Base-by-base conservation (phyloP, 495 filamentous ascomycete genomes). In the Hypoxylon cercidicola region DNA sequence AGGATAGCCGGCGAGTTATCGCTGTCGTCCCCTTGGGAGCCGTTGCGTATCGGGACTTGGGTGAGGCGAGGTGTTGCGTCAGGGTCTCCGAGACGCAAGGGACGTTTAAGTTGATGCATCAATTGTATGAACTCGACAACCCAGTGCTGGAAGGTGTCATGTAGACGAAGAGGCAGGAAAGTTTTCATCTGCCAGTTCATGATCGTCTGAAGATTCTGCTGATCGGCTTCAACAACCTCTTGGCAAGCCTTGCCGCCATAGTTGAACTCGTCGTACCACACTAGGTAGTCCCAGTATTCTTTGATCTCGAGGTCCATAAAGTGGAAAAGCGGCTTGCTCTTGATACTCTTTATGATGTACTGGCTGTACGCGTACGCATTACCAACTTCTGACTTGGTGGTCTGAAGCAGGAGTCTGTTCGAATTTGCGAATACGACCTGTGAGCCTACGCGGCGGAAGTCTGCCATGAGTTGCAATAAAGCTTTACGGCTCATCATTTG, bases 211-310 rank as follows among this genome's bases (percentile, higher is more conserved):
- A 99, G 83, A n/a, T 86, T 81, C 74, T 97, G 93, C 28, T 90
- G 85, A 48, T 97, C 94, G 18, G 72, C 74, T 71, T 96, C 95
- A 23, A 89, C 82, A 10, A 97, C 91, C 66, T 95, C 85, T 28
- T 87, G 84, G 70, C 90, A 95, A 2, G 92, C 96, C 71, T 95
- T 97, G 55, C 95, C 95, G 52, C 95, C 95, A 73, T 97, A 97
- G 76, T 99, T 99, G 79, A 93, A 95, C 77, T 97, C 93, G 74
- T 99, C 95, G 62, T 97, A 97, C 95, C 95, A 99, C n/a, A 97
- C 88, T 0, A 99, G 87, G 74, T 97, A 98, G 72, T 99, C 95
- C 95, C 95, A 99, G 74, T 98, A 99, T 74, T 99, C 95, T 68
- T 93, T 97, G 73, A 99, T 96, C 66, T 97, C 91, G 9, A 99